Evolutionary conservation across 225 moss, liverwort and hornwort species (phyloP).

Genomic region (Pleurozium schreberi): DNA sequence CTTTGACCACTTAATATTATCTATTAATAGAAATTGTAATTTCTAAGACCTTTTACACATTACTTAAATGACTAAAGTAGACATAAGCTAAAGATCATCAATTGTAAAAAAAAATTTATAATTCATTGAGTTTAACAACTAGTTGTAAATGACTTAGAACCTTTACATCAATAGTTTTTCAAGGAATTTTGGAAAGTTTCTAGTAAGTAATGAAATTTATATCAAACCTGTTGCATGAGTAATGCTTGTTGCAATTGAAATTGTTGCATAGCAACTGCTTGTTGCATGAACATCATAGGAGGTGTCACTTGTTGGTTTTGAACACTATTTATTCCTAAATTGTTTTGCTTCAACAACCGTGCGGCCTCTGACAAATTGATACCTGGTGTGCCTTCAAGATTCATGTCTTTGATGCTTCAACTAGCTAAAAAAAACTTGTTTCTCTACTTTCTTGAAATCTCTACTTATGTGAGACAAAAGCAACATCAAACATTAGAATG

Average conservation of each 20-base stretch:
- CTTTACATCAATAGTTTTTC: neutral
- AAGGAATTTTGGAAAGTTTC: neutral
- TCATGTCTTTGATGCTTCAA: neutral
- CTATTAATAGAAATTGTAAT: too few relatives aligned
- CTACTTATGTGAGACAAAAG: neutral
- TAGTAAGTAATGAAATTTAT: neutral
- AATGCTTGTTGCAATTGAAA: slow-evolving; percentile 91
- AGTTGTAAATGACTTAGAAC: neutral
- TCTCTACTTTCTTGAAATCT: neutral
- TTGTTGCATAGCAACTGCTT: slow-evolving; percentile 92
- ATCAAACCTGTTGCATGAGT: slow-evolving; percentile 69
- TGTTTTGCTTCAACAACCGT: slow-evolving; percentile 48
- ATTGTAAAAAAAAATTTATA: neutral
- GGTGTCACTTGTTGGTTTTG: slow-evolving; percentile 62
- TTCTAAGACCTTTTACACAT: neutral
- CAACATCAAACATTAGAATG: neutral
- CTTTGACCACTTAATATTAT: neutral
- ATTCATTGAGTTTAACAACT: neutral
- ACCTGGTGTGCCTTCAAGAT: slow-evolving; percentile 5
- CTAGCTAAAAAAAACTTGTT: neutral
- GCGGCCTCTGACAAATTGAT: slow-evolving; percentile 60
- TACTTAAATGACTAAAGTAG: neutral
- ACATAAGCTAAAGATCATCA: neutral
- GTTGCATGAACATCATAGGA: slow-evolving; percentile 84
- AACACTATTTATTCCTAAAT: slow-evolving; percentile 19